Conservation (phyloP, 495 filamentous ascomycete genomes). For the Xeromyces bisporus region DNA sequence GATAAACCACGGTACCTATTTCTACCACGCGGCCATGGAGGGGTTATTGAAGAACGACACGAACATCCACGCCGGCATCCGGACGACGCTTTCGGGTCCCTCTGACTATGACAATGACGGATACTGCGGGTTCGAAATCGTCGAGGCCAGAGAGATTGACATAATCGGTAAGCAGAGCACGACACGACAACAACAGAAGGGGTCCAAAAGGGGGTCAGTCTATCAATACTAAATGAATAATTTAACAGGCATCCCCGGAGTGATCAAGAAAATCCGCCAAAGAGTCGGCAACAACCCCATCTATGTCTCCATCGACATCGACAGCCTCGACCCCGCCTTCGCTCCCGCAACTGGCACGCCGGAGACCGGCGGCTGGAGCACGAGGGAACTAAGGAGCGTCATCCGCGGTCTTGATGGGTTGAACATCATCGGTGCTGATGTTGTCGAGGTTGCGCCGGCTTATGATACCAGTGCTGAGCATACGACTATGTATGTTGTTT, state of each 20-base stretch:
- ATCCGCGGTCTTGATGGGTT: slow-evolving; percentile 57
- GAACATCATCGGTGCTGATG: slow-evolving; percentile 62
- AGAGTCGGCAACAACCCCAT: slow-evolving; percentile 59
- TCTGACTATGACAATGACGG: slow-evolving; percentile 70
- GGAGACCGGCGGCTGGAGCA: slow-evolving; percentile 78
- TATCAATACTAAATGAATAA: too few species aligned
- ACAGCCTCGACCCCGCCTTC: slow-evolving; percentile 73
- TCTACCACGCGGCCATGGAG: slow-evolving; percentile 51
- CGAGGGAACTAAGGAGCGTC: slow-evolving; percentile 58
- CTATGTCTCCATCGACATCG: slow-evolving; percentile 79
- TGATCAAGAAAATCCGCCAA: slow-evolving; percentile 58
- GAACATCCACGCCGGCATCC: slow-evolving; percentile 77
- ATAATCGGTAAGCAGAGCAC: slow-evolving; percentile 41
- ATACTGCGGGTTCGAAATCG: slow-evolving; percentile 63
- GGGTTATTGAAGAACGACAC: slow-evolving; percentile 64
- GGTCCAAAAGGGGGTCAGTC: neutral
- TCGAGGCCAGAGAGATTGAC: slow-evolving; percentile 74
- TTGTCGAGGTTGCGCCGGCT: slow-evolving; percentile 57
- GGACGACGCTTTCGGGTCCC: slow-evolving; percentile 53
- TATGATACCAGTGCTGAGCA: slow-evolving; percentile 56
- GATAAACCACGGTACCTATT: slow-evolving; percentile 78
- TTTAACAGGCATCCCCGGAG: slow-evolving; percentile 33
- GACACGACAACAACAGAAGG: too few species aligned
- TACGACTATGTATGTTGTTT: slow-evolving; percentile 34
- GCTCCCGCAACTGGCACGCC: slow-evolving; percentile 74